Percentiles rank a stretch among this genome's conserved stretches.
Conservation (phyloP, 257 asterid species). For the Nicotiana tabacum region DNA sequence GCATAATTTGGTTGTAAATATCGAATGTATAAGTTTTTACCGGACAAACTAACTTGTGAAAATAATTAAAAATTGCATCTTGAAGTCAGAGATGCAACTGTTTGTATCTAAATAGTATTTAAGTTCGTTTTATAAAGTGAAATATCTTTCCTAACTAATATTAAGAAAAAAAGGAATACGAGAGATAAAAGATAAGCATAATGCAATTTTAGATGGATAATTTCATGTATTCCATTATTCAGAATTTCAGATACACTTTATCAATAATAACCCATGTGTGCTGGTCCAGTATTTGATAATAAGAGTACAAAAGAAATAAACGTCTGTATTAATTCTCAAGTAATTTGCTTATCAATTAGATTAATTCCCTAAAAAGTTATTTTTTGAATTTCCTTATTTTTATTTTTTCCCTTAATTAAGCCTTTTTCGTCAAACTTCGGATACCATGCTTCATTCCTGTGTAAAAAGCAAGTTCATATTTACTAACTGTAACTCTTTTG, state of each 20-base stretch:
- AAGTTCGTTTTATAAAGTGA: not conserved
- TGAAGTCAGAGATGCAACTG: too few species aligned
- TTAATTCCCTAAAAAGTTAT: not conserved
- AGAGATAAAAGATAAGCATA: not conserved
- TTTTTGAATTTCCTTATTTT: not conserved
- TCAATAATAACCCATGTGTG: not conserved
- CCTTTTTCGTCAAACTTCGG: not conserved
- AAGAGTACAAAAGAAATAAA: not conserved
- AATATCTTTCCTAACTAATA: not conserved
- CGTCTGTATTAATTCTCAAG: not conserved
- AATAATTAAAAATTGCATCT: too few species aligned
- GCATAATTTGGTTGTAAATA: too few species aligned
- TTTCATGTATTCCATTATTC: not conserved
- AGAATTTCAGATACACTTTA: not conserved
- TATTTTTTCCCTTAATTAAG: not conserved
- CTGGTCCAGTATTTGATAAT: not conserved
- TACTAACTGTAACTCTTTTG: not conserved
- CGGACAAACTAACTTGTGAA: too few species aligned
- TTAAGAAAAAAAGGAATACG: not conserved
- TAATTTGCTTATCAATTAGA: not conserved
- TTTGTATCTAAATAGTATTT: too few species aligned
- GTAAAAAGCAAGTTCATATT: slow-evolving; percentile 1
- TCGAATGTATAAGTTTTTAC: too few species aligned
- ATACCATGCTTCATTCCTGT: slow-evolving; percentile 1
- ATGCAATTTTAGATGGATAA: not conserved